Conservation (phyloP, 208 protist species). For the Crithidia fasciculata region DNA sequence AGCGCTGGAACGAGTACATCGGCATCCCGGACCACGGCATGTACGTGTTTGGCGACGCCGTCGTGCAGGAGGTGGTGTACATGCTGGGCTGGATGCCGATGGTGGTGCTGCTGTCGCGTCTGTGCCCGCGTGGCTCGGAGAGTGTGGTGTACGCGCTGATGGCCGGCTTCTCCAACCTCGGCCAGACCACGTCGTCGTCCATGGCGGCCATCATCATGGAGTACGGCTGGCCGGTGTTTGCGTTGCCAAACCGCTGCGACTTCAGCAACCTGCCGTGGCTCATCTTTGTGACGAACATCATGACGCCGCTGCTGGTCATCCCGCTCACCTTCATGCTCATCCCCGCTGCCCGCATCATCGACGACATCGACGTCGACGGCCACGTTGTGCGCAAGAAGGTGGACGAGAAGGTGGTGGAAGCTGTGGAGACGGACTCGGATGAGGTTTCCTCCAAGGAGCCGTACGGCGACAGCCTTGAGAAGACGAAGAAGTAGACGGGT, state of each 20-base stretch:
- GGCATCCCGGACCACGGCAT: conserved; percentile 63
- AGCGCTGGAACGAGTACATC: conserved; percentile 63
- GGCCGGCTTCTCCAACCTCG: conserved; percentile 86
- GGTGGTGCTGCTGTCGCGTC: conserved; percentile 60
- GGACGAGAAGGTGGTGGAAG: background rate
- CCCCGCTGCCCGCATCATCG: background rate
- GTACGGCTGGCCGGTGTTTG: conserved; percentile 52
- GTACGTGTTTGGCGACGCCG: conserved; percentile 76
- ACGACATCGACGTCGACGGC: conserved; percentile 19
- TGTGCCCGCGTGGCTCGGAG: conserved; percentile 84
- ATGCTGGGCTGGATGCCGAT: conserved; percentile 81
- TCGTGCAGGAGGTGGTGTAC: conserved; percentile 56
- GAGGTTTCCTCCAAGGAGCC: background rate
- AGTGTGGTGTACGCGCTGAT: conserved; percentile 82
- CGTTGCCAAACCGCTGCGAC: conserved; percentile 52
- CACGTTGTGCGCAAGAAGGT: background rate
- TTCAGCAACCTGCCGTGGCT: conserved; percentile 53
- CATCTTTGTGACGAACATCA: conserved; percentile 2
- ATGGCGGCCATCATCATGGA: conserved; percentile 70
- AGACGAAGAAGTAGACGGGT: background rate
- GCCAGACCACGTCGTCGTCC: conserved; percentile 44
- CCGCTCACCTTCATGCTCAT: conserved; percentile 16
- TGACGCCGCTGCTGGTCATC: conserved; percentile 17
- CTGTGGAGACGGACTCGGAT: background rate
- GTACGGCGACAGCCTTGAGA: background rate